A percentile compares a stretch with the other conserved stretches of the same genome.
phyloP scores from a whole-genome alignment of 108 stramenopile species.

The Stephanodiscus triporus region DNA sequence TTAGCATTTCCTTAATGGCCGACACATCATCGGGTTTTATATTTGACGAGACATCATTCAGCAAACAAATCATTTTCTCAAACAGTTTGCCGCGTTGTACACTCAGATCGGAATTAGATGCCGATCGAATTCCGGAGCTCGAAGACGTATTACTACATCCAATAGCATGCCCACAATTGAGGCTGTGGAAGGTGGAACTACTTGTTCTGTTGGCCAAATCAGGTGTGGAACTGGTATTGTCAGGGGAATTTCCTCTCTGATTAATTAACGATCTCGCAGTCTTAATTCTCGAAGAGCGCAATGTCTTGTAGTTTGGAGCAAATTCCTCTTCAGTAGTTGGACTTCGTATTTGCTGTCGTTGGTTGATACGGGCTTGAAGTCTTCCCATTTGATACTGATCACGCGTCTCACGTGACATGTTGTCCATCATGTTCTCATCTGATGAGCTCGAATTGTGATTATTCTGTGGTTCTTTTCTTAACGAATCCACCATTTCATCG shows the following conservation, averaged over 20 bases:
- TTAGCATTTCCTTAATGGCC: slow-evolving; percentile 9
- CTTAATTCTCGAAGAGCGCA: slow-evolving; percentile 25
- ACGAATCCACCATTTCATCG: slow-evolving; percentile 44
- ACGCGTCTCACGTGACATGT: slow-evolving; percentile 13
- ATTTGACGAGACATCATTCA: slow-evolving; percentile 19
- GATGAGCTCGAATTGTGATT: slow-evolving; percentile 1
- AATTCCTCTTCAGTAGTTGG: slow-evolving; percentile 7
- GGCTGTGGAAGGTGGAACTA: not conserved
- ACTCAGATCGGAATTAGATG: slow-evolving; percentile 4
- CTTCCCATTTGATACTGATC: slow-evolving; percentile 27
- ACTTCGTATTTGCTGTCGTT: slow-evolving; percentile 16
- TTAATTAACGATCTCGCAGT: slow-evolving; percentile 5
- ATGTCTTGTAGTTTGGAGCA: slow-evolving; percentile 18
- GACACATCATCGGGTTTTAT: slow-evolving; percentile 6
- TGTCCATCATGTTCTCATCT: slow-evolving; percentile 2
- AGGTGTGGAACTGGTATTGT: not conserved
- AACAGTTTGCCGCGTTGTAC: slow-evolving; percentile 28
- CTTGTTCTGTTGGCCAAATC: not conserved
- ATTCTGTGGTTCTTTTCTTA: not conserved
- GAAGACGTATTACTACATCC: slow-evolving; percentile 1
- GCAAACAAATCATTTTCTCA: slow-evolving; percentile 21
- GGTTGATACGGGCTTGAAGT: slow-evolving; percentile 27
- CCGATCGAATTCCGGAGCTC: slow-evolving; percentile 8
- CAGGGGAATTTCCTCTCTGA: too few relatives aligned
- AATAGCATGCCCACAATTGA: not conserved